phyloP scores from a whole-genome alignment of 108 stramenopile species.

The Discostella stelligeroides region DNA sequence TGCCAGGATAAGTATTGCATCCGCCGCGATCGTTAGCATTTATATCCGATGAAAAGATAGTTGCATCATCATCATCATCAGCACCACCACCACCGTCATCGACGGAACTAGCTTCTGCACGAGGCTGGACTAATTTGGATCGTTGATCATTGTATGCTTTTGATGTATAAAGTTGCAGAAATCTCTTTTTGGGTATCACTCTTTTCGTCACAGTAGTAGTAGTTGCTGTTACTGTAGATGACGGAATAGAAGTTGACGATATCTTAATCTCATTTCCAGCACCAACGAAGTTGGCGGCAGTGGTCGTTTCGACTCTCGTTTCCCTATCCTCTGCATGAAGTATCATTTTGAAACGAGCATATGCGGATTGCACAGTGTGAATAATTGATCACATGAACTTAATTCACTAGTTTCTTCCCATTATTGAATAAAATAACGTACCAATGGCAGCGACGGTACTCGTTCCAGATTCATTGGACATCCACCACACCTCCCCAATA shows the following conservation, averaged over 20 bases:
- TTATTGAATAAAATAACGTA: not conserved
- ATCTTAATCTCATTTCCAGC: not conserved
- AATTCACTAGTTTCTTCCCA: no score
- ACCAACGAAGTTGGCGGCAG: not conserved
- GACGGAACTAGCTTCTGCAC: not conserved
- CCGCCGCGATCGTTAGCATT: no score
- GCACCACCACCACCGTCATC: not conserved
- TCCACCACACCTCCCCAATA: constrained; percentile 97
- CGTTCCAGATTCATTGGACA: constrained; percentile 70
- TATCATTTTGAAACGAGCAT: no score
- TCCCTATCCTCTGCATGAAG: no score
- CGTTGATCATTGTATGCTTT: constrained; percentile 86
- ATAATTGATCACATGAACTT: no score
- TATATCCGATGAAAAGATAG: no score
- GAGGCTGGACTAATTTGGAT: constrained; percentile 78
- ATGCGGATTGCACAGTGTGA: no score
- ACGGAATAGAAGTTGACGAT: not conserved
- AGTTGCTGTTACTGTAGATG: not conserved
- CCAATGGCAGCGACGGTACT: constrained; percentile 73
- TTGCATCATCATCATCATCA: no score
- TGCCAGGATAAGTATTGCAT: not conserved
- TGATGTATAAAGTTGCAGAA: constrained; percentile 95
- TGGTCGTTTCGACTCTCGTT: no score
- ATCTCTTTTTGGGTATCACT: constrained; percentile 57
- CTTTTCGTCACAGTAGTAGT: not conserved